Base-by-base conservation (phyloP, 352 stramenopile species). In the Phytophthora idaei region DNA sequence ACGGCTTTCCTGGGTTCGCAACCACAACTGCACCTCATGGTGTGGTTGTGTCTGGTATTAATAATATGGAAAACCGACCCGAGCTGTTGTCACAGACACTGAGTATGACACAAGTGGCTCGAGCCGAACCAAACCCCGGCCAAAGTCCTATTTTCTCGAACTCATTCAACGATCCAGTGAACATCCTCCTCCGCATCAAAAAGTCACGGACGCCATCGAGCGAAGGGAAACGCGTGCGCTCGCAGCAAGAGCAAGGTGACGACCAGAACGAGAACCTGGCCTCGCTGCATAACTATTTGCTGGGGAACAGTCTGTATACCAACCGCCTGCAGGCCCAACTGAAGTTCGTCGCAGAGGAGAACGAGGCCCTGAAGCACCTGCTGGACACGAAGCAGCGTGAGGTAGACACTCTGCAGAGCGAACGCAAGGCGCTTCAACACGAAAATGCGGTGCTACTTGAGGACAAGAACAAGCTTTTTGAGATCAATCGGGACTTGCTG, bases 391-490 rank as follows among this genome's bases (percentile, higher is more conserved):
- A 88, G 42, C 71, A 88, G 25, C 78, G 77, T 32, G 80, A 92
- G 61, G 56, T 90, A 15, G 78, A 90, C 31, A 52, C 57, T 8
- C 50, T 90, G 5, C 68, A 87, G 34, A 67, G 73, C 53, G 80
- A 90, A 27, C 71, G 76, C n/a, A 89, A 89, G 51, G 63, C 74
- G 48, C 67, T 92, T 25, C 80, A 90, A 62, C 76, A 90, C 45
- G 84, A 90, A 65, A 92, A 90, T 53, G 64, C 72, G 2, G 80
- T 90, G 25, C 69, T 92, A 42, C 67, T 81, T 0, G 81, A 90
- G 39, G 82, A 89, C 71, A 90, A 92, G 64, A 90, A 85, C 73
- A 92, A 92, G 71, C 61, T 92, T 14, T 89, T 90, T 51, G 81
- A 90, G 65, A 90, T 92, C 52, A 92, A 92, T 62, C 77, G 80